Evolutionary conservation across 768 basidiomycete genomes (phyloP), one percentile per base, ranked within the genome.

Genomic region (Artomyces pyxidatus): DNA sequence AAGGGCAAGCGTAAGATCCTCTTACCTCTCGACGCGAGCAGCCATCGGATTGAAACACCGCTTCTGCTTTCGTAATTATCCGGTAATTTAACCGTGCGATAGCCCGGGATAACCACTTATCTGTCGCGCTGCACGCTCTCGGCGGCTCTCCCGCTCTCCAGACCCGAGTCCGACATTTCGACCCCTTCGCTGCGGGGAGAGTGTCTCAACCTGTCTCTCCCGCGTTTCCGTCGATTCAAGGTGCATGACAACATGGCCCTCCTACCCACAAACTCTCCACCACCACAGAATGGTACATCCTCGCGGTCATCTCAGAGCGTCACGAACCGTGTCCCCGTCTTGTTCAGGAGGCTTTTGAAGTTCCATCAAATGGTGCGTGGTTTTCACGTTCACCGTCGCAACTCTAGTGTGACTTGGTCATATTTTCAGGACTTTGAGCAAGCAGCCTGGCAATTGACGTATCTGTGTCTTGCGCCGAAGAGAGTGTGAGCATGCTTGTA

Each of bases 391-490:
- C 25, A 35, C 25, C 6, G 40, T 8, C 5, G 7, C 19, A 10
- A 9, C 29, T 48, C 32, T 23, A 29, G 45, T 47, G 45, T 42
- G 19, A 32, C 43, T 27, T 30, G 10, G 47, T 47, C 12, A 9
- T 39, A 38, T 50, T 42, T n/a, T 7, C 62, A 97, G 94, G 95
- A 98, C 66, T 96, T 97, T 67, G 95, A 98, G 66, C 71, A 95
- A 40, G 95, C 95, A 10, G 85, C 89, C 26, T 97, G 94, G 92
- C 92, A 96, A 63, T 67, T 98, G 49, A 92, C 88, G 9, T 96
- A 96, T 69, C 73, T 97, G 2, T 94, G 92, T 63, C 77, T 97
- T 47, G 83, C 92, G 3, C 95, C 95, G 0, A 77, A 85, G 61
- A 77, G 91, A 78, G 94, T 98, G 85, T 96, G 59, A 65, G 80